Conservation (phyloP, 306 rosid genomes). For the Argentina anserina region DNA sequence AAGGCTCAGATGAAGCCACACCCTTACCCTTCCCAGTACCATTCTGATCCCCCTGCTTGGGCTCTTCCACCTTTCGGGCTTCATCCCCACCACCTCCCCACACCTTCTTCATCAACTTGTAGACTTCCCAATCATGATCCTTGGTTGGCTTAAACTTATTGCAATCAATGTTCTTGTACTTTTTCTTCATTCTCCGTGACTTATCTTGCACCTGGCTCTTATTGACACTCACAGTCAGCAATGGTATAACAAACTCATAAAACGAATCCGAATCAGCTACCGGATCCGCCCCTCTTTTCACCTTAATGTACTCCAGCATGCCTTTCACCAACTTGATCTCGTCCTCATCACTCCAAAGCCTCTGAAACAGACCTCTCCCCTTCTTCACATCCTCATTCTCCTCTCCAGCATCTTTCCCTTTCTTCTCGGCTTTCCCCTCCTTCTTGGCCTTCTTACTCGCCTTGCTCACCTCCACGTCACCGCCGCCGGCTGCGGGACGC, state of each 20-base stretch:
- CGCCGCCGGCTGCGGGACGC: no score
- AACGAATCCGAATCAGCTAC: slow-evolving; percentile 24
- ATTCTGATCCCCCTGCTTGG: neutral
- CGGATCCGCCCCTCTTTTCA: slow-evolving; percentile 37
- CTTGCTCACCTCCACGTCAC: no score
- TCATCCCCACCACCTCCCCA: slow-evolving; percentile 40
- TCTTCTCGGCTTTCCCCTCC: no score
- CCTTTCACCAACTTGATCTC: slow-evolving; percentile 46
- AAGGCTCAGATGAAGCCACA: no score
- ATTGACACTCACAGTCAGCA: slow-evolving; percentile 30
- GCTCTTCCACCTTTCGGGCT: neutral
- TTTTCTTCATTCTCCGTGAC: slow-evolving; percentile 53
- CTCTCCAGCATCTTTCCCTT: no score
- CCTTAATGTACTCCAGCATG: slow-evolving; percentile 27
- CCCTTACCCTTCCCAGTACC: no score
- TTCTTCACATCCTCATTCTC: slow-evolving; percentile 18
- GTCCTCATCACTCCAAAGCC: slow-evolving; percentile 14
- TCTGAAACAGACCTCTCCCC: neutral
- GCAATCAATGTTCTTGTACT: slow-evolving; percentile 28
- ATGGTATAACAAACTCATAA: slow-evolving; percentile 38
- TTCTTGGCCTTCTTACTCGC: no score
- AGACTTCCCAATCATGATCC: slow-evolving; percentile 35
- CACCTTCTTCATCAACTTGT: slow-evolving; percentile 48
- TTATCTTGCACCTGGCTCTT: slow-evolving; percentile 45
- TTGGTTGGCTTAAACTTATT: slow-evolving; percentile 36